Percentiles rank a stretch among this genome's conserved stretches.
These are phyloP conservation scores for Solanum tacnaense DNA, from an alignment of 257 asterid species.

Conservation along the genomic window DNA sequence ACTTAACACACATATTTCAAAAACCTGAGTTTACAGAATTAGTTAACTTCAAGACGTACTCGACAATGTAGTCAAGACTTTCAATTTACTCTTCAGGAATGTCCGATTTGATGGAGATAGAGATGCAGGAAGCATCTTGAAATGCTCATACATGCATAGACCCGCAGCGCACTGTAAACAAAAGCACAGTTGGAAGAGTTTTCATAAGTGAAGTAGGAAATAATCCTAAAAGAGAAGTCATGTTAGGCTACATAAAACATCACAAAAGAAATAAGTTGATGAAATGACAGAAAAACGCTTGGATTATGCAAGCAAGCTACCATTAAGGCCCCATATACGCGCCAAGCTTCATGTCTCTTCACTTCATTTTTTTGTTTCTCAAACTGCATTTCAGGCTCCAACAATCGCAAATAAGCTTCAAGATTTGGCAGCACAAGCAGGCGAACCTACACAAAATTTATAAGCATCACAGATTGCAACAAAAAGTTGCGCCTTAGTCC, in stretches of 20 bases:
- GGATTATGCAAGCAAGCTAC: slow-evolving; percentile 24
- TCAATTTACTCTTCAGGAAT: slow-evolving; percentile 43
- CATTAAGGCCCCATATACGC: slow-evolving; percentile 84
- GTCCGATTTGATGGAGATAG: slow-evolving; percentile 36
- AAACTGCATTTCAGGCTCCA: slow-evolving; percentile 93
- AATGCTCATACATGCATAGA: slow-evolving; percentile 54
- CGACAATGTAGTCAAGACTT: slow-evolving; percentile 31
- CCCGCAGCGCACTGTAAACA: slow-evolving; percentile 77
- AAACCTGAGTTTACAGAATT: background rate
- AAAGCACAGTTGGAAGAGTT: background rate
- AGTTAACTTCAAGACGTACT: slow-evolving; percentile 32
- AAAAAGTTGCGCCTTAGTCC: background rate
- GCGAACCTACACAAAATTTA: slow-evolving; percentile 48
- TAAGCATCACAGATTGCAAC: background rate
- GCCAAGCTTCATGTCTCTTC: slow-evolving; percentile 98
- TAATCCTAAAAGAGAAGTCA: background rate
- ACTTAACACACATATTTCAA: background rate
- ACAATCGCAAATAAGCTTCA: slow-evolving; percentile 60
- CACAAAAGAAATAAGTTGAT: background rate
- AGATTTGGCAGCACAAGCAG: slow-evolving; percentile 78
- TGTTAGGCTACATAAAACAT: background rate
- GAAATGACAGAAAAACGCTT: background rate
- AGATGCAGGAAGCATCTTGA: slow-evolving; percentile 63
- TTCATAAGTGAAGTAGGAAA: background rate
- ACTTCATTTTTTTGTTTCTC: slow-evolving; percentile 86